Evolutionary conservation across 306 rosid species (phyloP).

Genomic region (Sicyos baderoa): DNA sequence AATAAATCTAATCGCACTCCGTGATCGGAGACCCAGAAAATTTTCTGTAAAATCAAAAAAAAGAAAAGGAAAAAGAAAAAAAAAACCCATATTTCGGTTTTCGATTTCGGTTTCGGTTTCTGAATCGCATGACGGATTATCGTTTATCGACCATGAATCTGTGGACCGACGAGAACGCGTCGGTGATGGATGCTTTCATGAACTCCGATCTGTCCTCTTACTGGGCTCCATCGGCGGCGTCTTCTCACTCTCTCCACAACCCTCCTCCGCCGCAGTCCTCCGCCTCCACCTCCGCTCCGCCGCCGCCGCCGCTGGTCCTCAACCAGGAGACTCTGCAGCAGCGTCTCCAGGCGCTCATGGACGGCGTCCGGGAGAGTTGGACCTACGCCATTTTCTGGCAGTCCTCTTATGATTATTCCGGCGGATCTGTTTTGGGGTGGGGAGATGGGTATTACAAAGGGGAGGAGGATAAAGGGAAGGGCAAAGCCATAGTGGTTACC

Average conservation of each 20-base stretch:
- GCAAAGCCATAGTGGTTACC: conserved; percentile 23
- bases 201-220: conserved; percentile 65
- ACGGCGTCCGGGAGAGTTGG: conserved; percentile 65
- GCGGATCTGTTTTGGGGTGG: conserved; percentile 63
- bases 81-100: not conserved
- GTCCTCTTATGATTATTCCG: conserved; percentile 51
- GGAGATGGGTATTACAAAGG: conserved; percentile 93
- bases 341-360: conserved; percentile 70
- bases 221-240: conserved; percentile 34
- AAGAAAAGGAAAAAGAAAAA: not conserved
- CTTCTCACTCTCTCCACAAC: conserved; percentile 11
- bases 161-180: conserved; percentile 86
- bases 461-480: conserved; percentile 41
- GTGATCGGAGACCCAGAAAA: not conserved
- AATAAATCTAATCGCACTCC: conserved; percentile 14
- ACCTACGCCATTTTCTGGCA: conserved; percentile 98
- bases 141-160: conserved; percentile 55
- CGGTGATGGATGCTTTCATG: conserved; percentile 83
- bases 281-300: conserved; percentile 40
- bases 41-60: not conserved
- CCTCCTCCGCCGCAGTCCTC: conserved; percentile 38
- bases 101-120: not conserved
- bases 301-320: conserved; percentile 24
- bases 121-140: conserved; percentile 41
- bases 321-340: conserved; percentile 88